A percentile compares a stretch with the other conserved stretches of the same genome.
Evolutionary conservation across 2,329 filamentous ascomycete genomes (phyloP).

Genomic region (Pezicula radicicola): DNA sequence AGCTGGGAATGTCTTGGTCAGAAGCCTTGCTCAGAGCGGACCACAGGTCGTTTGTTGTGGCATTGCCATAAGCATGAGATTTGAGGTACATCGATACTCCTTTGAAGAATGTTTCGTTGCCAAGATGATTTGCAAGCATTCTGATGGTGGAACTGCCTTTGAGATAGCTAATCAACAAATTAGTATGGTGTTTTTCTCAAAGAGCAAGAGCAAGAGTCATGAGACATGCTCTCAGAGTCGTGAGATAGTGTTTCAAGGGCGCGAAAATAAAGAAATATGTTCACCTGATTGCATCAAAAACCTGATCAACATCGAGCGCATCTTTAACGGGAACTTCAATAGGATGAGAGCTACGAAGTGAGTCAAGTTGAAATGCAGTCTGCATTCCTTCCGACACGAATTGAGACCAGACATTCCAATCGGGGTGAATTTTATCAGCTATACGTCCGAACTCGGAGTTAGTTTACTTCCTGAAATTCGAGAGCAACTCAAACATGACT

Average conservation of each 20-base stretch:
- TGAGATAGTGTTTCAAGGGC: too few species aligned
- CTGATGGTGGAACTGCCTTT: constrained; percentile 96
- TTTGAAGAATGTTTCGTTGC: constrained; percentile 82
- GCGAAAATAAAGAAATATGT: too few species aligned
- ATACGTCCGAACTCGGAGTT: too few species aligned
- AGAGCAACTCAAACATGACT: too few species aligned
- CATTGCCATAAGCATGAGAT: constrained; percentile 83
- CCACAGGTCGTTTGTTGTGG: constrained; percentile 91
- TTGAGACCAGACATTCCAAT: constrained; percentile 97
- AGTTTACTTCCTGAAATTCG: too few species aligned
- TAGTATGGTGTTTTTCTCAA: too few species aligned
- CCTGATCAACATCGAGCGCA: constrained; percentile 94
- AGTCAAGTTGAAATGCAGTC: constrained; percentile 85
- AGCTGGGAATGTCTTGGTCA: constrained; percentile 76
- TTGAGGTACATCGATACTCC: constrained; percentile 90
- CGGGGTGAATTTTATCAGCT: constrained; percentile 84
- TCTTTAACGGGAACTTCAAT: constrained; percentile 95
- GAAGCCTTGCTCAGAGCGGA: constrained; percentile 82
- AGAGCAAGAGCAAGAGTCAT: too few species aligned
- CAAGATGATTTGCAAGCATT: constrained; percentile 91
- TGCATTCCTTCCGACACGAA: constrained; percentile 96
- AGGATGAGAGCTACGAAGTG: constrained; percentile 86
- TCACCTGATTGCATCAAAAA: constrained; percentile 83
- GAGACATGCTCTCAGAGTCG: too few species aligned
- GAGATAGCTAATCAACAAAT: constrained; percentile 57